Evolutionary conservation across 768 basidiomycete species (phyloP).

Genomic region (Hortiboletus campestris): DNA sequence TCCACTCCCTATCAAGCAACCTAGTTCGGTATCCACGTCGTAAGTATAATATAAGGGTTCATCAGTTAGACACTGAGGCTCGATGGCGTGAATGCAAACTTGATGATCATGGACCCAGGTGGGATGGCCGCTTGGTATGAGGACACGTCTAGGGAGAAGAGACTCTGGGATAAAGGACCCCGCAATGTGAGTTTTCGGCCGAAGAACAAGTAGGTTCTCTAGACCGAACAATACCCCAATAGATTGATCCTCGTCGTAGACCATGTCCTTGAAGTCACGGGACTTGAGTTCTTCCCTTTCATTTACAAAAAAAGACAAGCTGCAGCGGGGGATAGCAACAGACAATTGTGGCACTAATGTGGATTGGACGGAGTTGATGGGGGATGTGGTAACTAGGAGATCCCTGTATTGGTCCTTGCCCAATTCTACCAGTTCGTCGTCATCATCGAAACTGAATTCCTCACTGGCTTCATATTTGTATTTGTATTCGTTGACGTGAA

Average conservation of each 20-base stretch:
- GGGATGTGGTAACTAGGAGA: constrained; percentile 13
- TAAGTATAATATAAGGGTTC: neutral
- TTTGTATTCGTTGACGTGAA: too few species aligned
- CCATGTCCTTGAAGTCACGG: constrained; percentile 36
- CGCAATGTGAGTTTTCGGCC: neutral
- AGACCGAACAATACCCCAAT: constrained; percentile 43
- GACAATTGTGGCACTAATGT: neutral
- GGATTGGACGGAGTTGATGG: neutral
- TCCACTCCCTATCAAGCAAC: neutral
- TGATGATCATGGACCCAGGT: too few species aligned
- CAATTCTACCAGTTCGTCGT: too few species aligned
- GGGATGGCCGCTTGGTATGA: neutral
- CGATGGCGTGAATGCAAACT: neutral
- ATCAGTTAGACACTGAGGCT: neutral
- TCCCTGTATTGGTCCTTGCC: neutral
- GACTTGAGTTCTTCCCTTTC: constrained; percentile 32
- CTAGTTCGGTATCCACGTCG: neutral
- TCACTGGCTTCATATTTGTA: too few species aligned
- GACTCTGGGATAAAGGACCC: neutral
- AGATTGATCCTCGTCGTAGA: constrained; percentile 38
- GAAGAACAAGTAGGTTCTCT: constrained; percentile 29
- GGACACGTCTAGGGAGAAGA: neutral
- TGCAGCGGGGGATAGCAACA: constrained; percentile 35
- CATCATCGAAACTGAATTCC: too few species aligned
- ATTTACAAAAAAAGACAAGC: constrained; percentile 39